phyloP scores from a whole-genome alignment of 2,329 filamentous ascomycete genomes.

The Phaeophleospora eucalypticola region DNA sequence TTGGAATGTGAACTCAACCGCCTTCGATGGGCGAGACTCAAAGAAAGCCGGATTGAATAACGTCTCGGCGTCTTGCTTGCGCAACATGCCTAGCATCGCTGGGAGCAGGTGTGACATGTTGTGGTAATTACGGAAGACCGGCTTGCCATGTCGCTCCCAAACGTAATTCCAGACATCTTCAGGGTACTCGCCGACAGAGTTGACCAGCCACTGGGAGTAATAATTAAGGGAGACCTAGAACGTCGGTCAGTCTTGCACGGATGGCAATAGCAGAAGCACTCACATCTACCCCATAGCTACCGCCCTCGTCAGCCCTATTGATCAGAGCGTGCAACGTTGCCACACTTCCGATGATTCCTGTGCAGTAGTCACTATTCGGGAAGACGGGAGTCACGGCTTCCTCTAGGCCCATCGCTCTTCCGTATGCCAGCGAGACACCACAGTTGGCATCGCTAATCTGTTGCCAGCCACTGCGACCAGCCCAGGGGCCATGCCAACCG shows the following conservation, averaged over 20 bases:
- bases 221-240: conserved; percentile 23
- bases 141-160: conserved; percentile 44
- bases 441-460: conserved; percentile 47
- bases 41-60: conserved; percentile 51
- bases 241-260: too few relatives aligned
- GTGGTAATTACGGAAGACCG: conserved; percentile 51
- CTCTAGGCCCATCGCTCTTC: conserved; percentile 15
- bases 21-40: conserved; percentile 37
- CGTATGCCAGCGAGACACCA: conserved; percentile 15
- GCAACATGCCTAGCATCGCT: conserved; percentile 39
- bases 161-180: conserved; percentile 46
- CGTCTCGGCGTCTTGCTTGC: conserved; percentile 35
- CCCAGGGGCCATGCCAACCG: conserved; percentile 49
- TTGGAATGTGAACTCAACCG: conserved; percentile 37
- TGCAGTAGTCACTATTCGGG: conserved; percentile 11
- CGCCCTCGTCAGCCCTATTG: conserved; percentile 23
- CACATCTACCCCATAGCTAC: conserved; percentile 23
- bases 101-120: conserved; percentile 44
- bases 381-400: conserved; percentile 16
- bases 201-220: conserved; percentile 29
- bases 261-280: too few relatives aligned
- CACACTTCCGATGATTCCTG: conserved; percentile 20
- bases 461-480: conserved; percentile 49
- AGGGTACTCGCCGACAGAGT: conserved; percentile 25
- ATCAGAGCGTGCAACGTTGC: conserved; percentile 25